Base-by-base conservation (phyloP, 1,284 basidiomycete genomes). In the Vanrija pseudolonga region DNA sequence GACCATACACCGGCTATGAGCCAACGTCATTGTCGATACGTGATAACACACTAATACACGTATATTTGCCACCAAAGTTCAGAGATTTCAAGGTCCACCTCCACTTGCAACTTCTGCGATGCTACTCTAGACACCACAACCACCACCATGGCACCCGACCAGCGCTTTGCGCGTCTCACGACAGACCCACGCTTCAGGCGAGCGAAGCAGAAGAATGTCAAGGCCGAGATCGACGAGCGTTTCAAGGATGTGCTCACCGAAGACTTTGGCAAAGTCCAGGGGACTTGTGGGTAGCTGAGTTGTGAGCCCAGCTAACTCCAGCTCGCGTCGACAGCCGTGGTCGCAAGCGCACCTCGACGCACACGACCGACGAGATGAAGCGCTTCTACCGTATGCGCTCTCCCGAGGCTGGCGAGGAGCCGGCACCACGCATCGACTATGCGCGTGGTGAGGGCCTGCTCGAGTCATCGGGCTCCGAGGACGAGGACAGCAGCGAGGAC, bases 151-250 rank as follows among this genome's bases (percentile, higher is more conserved):
- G 49, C 48, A 4, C 40, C 48, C 17, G 92, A 95, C 76, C 80
- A 86, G 36, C 84, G 95, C 36, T 98, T 98, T 74, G 84, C 89
- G 28, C 82, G 89, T 54, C 80, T 98, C 50, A 87, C 86, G 72
- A 87, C 89, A 26, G 95, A 98, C 76, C 95, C 95, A 51, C 85
- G 95, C 53, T 98, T 98, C 79, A 81, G 94, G 37, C 83, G 83
- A 20, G 88, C 89, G 0, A 89, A 85, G 69, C 88, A 86, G 72
- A 85, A 88, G 46, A 80, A 85, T 51, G 80, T 85, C 63, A 96
- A 94, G 76, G 86, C 96, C 48, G 83, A 88, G 57, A 83, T 98
- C 39, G 95, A 98, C 73, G 87, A 95, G 15, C 86, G 95, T n/a
- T 98, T 98, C 83, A 90, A 88, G 73, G 80, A 82, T 57, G 81